phyloP scores from a whole-genome alignment of 2,329 filamentous ascomycete genomes.

The Botrytis deweyae region DNA sequence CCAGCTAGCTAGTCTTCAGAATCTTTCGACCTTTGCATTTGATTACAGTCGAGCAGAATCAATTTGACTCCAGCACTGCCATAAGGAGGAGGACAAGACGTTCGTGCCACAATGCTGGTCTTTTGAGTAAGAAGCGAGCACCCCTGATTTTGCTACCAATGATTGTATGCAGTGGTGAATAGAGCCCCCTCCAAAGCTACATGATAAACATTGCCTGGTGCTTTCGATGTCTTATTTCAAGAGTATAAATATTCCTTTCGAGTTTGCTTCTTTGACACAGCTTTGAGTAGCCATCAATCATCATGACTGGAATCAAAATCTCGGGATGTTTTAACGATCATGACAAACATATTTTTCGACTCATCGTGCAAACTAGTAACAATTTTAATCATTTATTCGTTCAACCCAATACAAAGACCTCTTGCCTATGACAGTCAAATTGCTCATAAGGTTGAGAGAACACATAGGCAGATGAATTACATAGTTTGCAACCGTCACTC shows the following conservation, averaged over 20 bases:
- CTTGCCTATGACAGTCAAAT: neutral
- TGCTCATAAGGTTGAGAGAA: neutral
- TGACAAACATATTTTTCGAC: neutral
- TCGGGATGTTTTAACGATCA: neutral
- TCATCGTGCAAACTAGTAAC: neutral
- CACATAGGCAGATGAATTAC: neutral
- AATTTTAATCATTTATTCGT: neutral
- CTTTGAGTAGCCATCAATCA: neutral
- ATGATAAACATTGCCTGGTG: neutral
- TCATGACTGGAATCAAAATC: neutral
- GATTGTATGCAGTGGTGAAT: neutral
- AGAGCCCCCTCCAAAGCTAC: neutral
- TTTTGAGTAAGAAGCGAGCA: neutral
- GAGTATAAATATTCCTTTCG: neutral
- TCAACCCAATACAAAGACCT: neutral
- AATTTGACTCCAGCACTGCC: rapidly evolving
- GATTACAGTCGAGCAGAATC: rapidly evolving
- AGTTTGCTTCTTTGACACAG: neutral
- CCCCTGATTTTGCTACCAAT: neutral
- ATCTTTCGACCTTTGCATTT: rapidly evolving
- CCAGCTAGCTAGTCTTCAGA: neutral
- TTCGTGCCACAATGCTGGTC: neutral
- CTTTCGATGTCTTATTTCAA: neutral
- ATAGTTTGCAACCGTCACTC: neutral
- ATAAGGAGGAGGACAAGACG: rapidly evolving